These are phyloP conservation scores for Xylaria hypoxylon DNA, from an alignment of 2,329 filamentous ascomycete genomes.

Conservation along the genomic window DNA sequence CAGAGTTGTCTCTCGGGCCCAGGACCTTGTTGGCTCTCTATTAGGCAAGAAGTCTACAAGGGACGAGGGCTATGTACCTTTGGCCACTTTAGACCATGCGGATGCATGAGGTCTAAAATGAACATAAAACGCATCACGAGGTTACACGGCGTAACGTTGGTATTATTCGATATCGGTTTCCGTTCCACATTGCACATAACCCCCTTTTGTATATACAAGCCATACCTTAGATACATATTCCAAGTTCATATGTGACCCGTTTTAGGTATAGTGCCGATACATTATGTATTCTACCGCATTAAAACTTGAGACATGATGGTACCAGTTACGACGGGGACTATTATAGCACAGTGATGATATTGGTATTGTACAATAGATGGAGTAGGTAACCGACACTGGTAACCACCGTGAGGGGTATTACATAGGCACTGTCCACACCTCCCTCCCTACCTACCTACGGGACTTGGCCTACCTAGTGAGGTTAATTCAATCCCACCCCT, in stretches of 20 bases:
- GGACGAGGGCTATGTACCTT: conserved; percentile 70
- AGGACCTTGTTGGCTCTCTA: conserved; percentile 55
- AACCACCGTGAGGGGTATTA: no score
- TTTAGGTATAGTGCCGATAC: neutral
- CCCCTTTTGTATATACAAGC: conserved; percentile 32
- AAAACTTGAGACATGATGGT: neutral
- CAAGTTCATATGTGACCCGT: conserved; percentile 1
- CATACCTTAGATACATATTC: conserved; percentile 22
- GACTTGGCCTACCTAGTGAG: no score
- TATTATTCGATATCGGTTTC: conserved; percentile 12
- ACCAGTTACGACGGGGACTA: conserved; percentile 15
- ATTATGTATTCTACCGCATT: neutral
- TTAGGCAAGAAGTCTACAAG: conserved; percentile 52
- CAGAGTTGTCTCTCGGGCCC: conserved; percentile 57
- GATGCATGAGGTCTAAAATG: conserved; percentile 39
- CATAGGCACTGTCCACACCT: no score
- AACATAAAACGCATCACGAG: conserved; percentile 21
- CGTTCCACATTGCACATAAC: conserved; percentile 6
- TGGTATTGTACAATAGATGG: no score
- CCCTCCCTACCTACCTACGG: no score
- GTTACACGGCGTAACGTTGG: conserved; percentile 19
- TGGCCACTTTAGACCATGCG: conserved; percentile 62
- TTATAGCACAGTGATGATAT: no score
- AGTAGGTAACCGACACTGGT: no score
- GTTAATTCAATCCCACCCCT: conserved; percentile 6